Percentiles rank a stretch among this genome's conserved stretches.
Evolutionary conservation across 805 yeast genomes (phyloP).

Genomic region (Tetrapisispora nanseiensis): DNA sequence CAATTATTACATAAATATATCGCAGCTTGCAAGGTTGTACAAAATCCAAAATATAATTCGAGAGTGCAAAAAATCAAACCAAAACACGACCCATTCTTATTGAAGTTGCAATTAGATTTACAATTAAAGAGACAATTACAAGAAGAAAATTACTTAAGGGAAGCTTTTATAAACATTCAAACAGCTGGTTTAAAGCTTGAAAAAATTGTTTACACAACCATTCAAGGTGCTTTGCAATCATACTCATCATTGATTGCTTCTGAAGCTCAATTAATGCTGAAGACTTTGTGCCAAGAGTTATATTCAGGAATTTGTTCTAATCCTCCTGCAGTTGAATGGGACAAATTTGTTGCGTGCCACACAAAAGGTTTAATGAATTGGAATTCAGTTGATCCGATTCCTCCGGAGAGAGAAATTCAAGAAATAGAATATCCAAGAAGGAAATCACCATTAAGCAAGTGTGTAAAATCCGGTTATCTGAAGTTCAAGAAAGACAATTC

Average conservation of each 20-base stretch:
- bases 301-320: constrained; percentile 40
- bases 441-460: constrained; percentile 41
- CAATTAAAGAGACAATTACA: constrained; percentile 52
- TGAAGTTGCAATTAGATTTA: constrained; percentile 51
- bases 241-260: constrained; percentile 43
- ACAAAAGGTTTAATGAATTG: constrained; percentile 33
- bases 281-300: constrained; percentile 38
- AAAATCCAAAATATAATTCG: constrained; percentile 7
- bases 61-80: constrained; percentile 18
- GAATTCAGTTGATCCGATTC: constrained; percentile 33
- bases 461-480: constrained; percentile 49
- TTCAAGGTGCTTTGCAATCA: constrained; percentile 45
- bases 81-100: constrained; percentile 51
- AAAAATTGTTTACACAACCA: constrained; percentile 50
- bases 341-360: constrained; percentile 44
- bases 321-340: constrained; percentile 62
- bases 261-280: constrained; percentile 46
- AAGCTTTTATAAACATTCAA: constrained; percentile 56
- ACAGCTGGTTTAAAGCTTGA: constrained; percentile 56
- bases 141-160: constrained; percentile 58
- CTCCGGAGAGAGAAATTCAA: constrained; percentile 37
- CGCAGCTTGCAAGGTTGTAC: constrained; percentile 35
- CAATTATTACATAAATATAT: constrained; percentile 40
- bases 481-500: constrained; percentile 18
- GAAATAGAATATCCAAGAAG: constrained; percentile 46